Evolutionary conservation across 345 rosid genomes (phyloP).

Genomic region (Eutrema heterophyllum): DNA sequence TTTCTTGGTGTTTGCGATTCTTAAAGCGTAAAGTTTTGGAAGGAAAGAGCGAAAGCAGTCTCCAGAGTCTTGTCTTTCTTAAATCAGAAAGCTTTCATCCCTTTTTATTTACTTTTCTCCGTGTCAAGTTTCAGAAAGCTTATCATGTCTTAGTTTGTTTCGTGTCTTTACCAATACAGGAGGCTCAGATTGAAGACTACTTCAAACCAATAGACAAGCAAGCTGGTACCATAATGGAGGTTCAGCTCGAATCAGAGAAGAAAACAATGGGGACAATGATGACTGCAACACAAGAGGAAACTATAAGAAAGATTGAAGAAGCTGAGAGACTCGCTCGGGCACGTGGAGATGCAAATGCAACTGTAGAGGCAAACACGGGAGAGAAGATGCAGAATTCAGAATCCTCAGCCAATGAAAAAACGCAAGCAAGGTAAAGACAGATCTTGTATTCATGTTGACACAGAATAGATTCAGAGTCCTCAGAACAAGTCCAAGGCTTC

Average conservation of each 20-base stretch:
- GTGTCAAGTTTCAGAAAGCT: not conserved
- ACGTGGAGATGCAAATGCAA: constrained; percentile 19
- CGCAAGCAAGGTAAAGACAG: constrained; percentile 22
- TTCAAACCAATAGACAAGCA: constrained; percentile 84
- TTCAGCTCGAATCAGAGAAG: constrained; percentile 85
- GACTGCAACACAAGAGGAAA: constrained; percentile 53
- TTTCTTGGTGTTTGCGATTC: not conserved
- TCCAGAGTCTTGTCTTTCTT: not conserved
- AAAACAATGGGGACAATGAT: constrained; percentile 65
- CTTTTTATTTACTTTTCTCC: not conserved
- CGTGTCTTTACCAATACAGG: constrained; percentile 39
- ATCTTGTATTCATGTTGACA: constrained; percentile 4
- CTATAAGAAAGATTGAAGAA: constrained; percentile 55
- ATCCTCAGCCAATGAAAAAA: constrained; percentile 9
- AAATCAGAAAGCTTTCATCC: not conserved
- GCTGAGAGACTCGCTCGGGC: constrained; percentile 41
- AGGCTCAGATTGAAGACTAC: constrained; percentile 72
- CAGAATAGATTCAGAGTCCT: constrained; percentile 18
- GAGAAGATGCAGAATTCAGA: constrained; percentile 24
- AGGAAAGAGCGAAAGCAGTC: not conserved
- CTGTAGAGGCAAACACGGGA: constrained; percentile 15
- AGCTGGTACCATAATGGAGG: constrained; percentile 68
- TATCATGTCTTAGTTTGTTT: not conserved
- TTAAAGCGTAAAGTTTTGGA: not conserved
- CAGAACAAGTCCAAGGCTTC: not conserved